These are phyloP conservation scores for Leccinum truebloodii DNA, from an alignment of 768 basidiomycete species.

Conservation along the genomic window DNA sequence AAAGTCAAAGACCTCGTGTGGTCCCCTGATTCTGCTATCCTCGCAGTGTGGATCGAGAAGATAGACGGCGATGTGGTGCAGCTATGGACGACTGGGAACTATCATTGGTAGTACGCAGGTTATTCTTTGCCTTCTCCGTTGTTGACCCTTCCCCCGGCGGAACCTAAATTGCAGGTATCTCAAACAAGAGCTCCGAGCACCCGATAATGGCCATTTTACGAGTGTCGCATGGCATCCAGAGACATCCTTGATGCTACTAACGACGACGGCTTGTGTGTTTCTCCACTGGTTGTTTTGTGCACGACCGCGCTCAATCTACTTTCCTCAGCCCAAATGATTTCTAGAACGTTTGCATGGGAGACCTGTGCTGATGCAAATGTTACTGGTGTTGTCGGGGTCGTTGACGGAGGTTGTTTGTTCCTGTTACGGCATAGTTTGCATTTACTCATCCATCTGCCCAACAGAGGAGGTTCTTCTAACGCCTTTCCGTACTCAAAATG, in stretches of 20 bases:
- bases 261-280: slow-evolving; percentile 65
- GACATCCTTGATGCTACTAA: slow-evolving; percentile 57
- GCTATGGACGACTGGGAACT: slow-evolving; percentile 93
- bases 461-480: slow-evolving; percentile 79
- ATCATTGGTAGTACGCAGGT: slow-evolving; percentile 69
- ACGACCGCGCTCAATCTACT: slow-evolving; percentile 3
- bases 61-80: slow-evolving; percentile 80
- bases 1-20: slow-evolving; percentile 76
- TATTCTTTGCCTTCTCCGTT: not conserved
- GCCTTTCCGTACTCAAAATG: slow-evolving; percentile 90
- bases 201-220: slow-evolving; percentile 58
- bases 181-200: slow-evolving; percentile 80
- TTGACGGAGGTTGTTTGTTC: slow-evolving; percentile 76
- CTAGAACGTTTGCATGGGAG: slow-evolving; percentile 75
- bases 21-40: slow-evolving; percentile 85
- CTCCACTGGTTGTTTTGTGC: not conserved
- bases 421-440: not conserved
- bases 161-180: slow-evolving; percentile 64
- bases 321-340: slow-evolving; percentile 51
- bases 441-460: slow-evolving; percentile 1
- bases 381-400: slow-evolving; percentile 84
- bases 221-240: slow-evolving; percentile 90
- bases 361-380: slow-evolving; percentile 74
- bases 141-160: slow-evolving; percentile 6
- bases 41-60: slow-evolving; percentile 82